Base-by-base conservation (phyloP, 2,329 filamentous ascomycete species). In the Alternaria gansuensis region DNA sequence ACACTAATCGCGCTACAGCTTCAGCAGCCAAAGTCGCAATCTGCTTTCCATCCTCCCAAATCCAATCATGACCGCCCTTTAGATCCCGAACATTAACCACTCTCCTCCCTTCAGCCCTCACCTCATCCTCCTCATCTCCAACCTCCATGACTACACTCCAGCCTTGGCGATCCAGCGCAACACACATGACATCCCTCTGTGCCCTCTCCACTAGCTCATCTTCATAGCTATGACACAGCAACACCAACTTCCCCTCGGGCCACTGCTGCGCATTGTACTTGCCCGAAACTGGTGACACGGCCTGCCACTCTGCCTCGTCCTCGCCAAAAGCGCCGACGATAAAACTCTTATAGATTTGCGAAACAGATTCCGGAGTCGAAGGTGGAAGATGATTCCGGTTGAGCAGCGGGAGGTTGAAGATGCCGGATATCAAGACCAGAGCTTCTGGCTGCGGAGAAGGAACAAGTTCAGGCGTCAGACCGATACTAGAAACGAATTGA, bases 401-500 rank as follows among this genome's bases (percentile, higher is more conserved):
- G 21, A 91, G 75, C 0, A 81, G 82, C 7, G 80, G 80, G 9
- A 92, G 75, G 68, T 90, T 85, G 74, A 91, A 91, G 23, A 92
- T 85, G 1, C 90, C 89, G 54, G 85, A 84, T 21, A 90, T 76
- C 33, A 87, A 84, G 4, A 90, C 71, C n/a, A 90, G 76, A 4
- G 82, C 84, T 3, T 77, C 69, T 0, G 60, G 64, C 1, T 54
- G 56, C 14, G 44, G 44, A n/a, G 29, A 6, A 3, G 44, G 29
- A 6, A 17, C 3, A 1, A 48, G 31, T 14, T 36, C 29, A 10
- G 44, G 29, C 4, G 44, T 36, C 1, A 69, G 48, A 2, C 68
- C 69, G 7, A 72, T 64, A 8, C 63, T 53, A 2, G 66, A 33
- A 0, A 70, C 54, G 5, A 85, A 73, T 76, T 92, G 90, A 54